Evolutionary conservation across 2,329 filamentous ascomycete species (phyloP), one percentile per base, ranked within the genome.

Genomic region (Aspergillus fumigatus): DNA sequence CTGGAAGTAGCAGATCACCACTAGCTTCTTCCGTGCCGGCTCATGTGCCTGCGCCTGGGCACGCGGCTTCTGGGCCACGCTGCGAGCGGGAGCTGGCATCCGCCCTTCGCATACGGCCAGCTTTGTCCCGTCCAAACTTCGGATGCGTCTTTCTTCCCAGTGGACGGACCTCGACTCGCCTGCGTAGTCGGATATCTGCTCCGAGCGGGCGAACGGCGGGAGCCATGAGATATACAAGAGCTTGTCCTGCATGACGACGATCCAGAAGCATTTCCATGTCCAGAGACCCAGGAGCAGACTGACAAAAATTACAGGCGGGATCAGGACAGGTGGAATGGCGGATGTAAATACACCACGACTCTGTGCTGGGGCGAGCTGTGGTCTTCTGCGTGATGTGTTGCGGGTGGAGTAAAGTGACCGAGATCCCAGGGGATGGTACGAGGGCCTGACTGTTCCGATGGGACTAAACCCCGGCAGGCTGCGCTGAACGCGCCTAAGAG

Each of bases 211-310:
- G 66, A 88, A 88, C 2, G 88, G 88, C 19, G 88, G 88, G 51
- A 92, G 74, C 48, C 87, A 88, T 0, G 89, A 88, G 77, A 91
- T 90, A 73, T 92, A 92, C 57, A 92, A 88, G 67, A 92, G 90
- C 68, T 88, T 87, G 67, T 92, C 90, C 73, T 92, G 89, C 68
- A 92, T 88, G 4, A 88, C 63, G 27, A 93, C 79, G 75, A 92
- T 84, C 85, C 90, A 89, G 53, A 85, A 72, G 67, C 88, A 91
- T 71, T 84, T 84, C 72, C 81, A 82, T 1, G 75, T 71, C 81
- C 81, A 92, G 14, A 92, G 76, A 3, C 80, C 80, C 19, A 89
- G 65, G 3, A 89, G 78, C 38, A 92, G 77, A 1, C 87, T 85
- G 14, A 78, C 70, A 66, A 91, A 92, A 47, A 90, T 77, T 6